phyloP scores from a whole-genome alignment of 2,329 filamentous ascomycete species.

The Lasiodiplodia gonubiensis region DNA sequence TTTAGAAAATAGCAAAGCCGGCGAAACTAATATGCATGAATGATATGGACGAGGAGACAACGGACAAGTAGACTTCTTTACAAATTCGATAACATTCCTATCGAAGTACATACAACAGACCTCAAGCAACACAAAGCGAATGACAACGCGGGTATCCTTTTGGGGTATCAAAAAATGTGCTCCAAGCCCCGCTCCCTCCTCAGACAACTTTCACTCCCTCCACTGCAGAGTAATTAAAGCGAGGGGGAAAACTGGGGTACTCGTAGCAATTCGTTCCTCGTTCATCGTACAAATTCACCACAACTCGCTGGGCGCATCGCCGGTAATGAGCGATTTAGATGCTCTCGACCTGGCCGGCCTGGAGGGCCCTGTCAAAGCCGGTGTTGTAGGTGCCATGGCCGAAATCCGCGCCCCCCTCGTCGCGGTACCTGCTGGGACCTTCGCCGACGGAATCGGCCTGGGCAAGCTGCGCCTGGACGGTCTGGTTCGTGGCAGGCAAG shows the following conservation, averaged over 20 bases:
- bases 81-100: neutral
- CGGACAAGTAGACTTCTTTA: neutral
- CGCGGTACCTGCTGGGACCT: conserved; percentile 58
- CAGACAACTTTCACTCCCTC: neutral
- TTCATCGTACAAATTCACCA: conserved; percentile 13
- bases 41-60: neutral
- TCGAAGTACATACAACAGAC: neutral
- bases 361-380: conserved; percentile 80
- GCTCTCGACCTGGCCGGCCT: conserved; percentile 82
- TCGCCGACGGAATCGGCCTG: conserved; percentile 57
- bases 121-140: neutral
- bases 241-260: too few relatives aligned
- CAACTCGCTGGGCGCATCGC: neutral
- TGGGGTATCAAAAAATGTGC: conserved; percentile 13
- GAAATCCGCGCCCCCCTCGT: conserved; percentile 37
- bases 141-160: conserved; percentile 18
- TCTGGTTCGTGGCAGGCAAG: conserved; percentile 69
- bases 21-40: too few relatives aligned
- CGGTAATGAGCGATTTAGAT: conserved; percentile 62
- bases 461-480: conserved; percentile 60
- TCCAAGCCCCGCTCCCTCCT: neutral
- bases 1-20: too few relatives aligned
- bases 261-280: conserved; percentile 10
- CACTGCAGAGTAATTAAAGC: neutral
- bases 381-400: conserved; percentile 46